Conservation (phyloP, 2,329 filamentous ascomycete genomes). For the Drechslera avenae region DNA sequence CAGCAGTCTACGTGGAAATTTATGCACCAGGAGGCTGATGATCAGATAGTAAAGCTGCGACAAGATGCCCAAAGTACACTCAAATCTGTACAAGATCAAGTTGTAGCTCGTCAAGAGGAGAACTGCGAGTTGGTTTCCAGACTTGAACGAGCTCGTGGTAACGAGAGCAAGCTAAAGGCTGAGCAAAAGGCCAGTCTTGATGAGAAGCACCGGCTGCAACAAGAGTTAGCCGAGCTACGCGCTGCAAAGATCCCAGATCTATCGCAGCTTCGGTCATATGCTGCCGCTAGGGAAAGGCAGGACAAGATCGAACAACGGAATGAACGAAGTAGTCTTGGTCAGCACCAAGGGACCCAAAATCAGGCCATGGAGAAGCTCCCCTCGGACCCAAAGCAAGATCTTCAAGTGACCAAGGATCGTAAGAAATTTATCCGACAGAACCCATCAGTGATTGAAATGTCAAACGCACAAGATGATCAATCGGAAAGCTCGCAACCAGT, state of each 20-base stretch:
- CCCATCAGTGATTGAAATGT: slow-evolving; percentile 11
- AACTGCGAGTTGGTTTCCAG: slow-evolving; percentile 14
- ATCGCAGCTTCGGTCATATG: slow-evolving; percentile 4
- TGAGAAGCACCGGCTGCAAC: slow-evolving; percentile 20
- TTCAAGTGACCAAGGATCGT: slow-evolving; percentile 8
- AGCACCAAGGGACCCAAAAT: background rate
- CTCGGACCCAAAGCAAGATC: slow-evolving; percentile 1
- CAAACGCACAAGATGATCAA: background rate
- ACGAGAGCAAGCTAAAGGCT: slow-evolving; percentile 13
- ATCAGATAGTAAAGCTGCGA: background rate
- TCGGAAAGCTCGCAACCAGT: background rate
- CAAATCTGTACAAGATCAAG: slow-evolving; percentile 7
- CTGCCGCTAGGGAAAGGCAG: background rate
- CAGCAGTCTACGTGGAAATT: slow-evolving; percentile 13
- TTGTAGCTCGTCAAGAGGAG: slow-evolving; percentile 11
- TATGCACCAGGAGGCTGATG: slow-evolving; percentile 19
- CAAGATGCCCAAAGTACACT: slow-evolving; percentile 13
- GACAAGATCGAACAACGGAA: background rate
- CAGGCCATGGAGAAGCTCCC: background rate
- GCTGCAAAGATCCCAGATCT: slow-evolving; percentile 10
- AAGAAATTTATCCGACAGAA: slow-evolving; percentile 31
- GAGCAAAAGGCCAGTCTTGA: slow-evolving; percentile 3
- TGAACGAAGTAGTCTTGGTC: background rate
- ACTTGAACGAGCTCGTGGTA: slow-evolving; percentile 15
- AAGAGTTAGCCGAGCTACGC: slow-evolving; percentile 14